Percentiles rank a stretch among this genome's conserved stretches.
These are phyloP conservation scores for Penicillium daleae DNA, from an alignment of 495 filamentous ascomycete species.

Conservation along the genomic window DNA sequence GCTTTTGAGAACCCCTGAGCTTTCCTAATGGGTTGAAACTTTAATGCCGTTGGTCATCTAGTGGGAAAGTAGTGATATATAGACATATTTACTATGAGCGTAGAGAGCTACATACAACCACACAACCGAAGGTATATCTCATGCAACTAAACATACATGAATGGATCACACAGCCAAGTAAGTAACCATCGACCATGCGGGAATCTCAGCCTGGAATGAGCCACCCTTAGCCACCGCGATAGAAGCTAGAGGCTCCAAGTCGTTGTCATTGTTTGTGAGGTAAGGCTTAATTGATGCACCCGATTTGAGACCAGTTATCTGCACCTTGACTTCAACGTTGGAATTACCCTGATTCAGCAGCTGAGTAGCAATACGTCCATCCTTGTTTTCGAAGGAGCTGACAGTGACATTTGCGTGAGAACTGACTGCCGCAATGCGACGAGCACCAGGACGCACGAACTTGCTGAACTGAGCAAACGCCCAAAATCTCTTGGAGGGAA, in stretches of 20 bases:
- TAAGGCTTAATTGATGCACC: conserved; percentile 14
- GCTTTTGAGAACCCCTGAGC: conserved; percentile 45
- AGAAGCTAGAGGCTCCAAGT: conserved; percentile 12
- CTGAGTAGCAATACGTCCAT: conserved; percentile 2
- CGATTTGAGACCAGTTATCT: conserved; percentile 1
- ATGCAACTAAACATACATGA: background rate
- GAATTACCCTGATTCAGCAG: conserved; percentile 1
- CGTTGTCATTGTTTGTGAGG: conserved; percentile 24
- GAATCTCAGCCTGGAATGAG: conserved; percentile 12
- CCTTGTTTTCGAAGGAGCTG: background rate
- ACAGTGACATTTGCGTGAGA: background rate
- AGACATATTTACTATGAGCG: background rate
- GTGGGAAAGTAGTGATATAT: background rate
- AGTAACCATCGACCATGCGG: conserved; percentile 30
- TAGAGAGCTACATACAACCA: background rate
- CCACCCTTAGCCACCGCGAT: conserved; percentile 1
- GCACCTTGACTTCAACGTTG: background rate
- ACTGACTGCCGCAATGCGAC: background rate
- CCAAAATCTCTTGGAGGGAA: conserved; percentile 8
- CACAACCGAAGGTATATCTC: background rate
- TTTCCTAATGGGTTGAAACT: background rate
- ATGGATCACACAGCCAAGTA: background rate
- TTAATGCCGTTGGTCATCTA: background rate
- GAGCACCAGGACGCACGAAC: conserved; percentile 9
- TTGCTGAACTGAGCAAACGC: conserved; percentile 8